These are phyloP conservation scores for Ramaria rubella DNA, from an alignment of 768 basidiomycete genomes.

Conservation along the genomic window DNA sequence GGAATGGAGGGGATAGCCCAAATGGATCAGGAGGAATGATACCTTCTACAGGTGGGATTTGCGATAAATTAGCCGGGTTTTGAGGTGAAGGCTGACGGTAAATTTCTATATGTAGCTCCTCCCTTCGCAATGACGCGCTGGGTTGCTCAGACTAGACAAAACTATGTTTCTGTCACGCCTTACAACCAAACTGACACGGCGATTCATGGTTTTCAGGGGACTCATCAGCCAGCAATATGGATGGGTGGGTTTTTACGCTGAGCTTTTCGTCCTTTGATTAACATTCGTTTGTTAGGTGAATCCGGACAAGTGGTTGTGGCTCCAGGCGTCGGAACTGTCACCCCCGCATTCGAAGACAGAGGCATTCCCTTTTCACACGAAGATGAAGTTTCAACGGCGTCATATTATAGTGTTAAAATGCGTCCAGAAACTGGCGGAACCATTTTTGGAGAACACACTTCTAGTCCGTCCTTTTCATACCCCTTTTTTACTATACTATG, in stretches of 20 bases:
- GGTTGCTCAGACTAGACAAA: constrained; percentile 73
- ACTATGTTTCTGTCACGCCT: constrained; percentile 67
- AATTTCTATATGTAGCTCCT: constrained; percentile 50
- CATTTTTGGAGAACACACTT: constrained; percentile 52
- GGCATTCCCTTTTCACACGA: constrained; percentile 47
- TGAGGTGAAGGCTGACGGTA: neutral
- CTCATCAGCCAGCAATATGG: constrained; percentile 84
- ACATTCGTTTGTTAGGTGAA: constrained; percentile 33
- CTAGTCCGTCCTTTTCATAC: constrained; percentile 40
- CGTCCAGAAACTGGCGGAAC: constrained; percentile 45
- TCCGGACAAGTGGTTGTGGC: constrained; percentile 56
- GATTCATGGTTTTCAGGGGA: constrained; percentile 73
- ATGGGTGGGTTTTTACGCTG: constrained; percentile 41
- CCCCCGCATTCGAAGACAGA: constrained; percentile 50
- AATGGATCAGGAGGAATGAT: constrained; percentile 55
- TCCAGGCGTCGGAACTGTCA: constrained; percentile 48
- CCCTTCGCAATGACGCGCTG: constrained; percentile 85
- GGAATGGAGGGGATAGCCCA: constrained; percentile 65
- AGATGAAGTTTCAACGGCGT: constrained; percentile 46
- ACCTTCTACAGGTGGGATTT: constrained; percentile 3
- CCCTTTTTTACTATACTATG: neutral
- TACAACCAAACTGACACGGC: constrained; percentile 55
- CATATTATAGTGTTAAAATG: constrained; percentile 53
- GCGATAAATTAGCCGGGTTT: neutral
- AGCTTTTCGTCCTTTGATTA: neutral